Percentiles rank a stretch among this genome's conserved stretches.
These are phyloP conservation scores for Populus nigra DNA, from an alignment of 345 rosid species.

Conservation along the genomic window DNA sequence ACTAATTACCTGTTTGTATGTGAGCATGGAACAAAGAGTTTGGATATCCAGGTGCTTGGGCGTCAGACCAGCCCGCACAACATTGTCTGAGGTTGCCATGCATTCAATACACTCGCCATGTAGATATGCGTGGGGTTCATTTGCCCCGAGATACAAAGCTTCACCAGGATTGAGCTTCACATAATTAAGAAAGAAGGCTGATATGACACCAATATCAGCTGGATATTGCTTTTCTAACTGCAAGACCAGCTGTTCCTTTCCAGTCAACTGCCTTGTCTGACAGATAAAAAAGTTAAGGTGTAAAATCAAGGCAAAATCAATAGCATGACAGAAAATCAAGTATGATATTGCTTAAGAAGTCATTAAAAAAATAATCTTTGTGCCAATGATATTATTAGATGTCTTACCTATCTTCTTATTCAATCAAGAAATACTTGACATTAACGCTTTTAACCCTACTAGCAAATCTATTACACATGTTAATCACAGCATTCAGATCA, in stretches of 20 bases:
- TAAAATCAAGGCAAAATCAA: slow-evolving; percentile 9
- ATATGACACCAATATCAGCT: slow-evolving; percentile 76
- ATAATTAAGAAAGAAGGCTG: slow-evolving; percentile 82
- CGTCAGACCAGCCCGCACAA: slow-evolving; percentile 97
- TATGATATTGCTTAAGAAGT: background rate
- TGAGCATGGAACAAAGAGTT: slow-evolving; percentile 93
- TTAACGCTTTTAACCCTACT: background rate
- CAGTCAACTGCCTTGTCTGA: slow-evolving; percentile 78
- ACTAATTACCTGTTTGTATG: slow-evolving; percentile 74
- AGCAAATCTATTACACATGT: background rate
- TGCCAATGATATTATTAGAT: background rate
- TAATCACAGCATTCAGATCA: background rate
- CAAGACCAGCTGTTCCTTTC: slow-evolving; percentile 81
- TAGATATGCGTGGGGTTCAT: slow-evolving; percentile 93
- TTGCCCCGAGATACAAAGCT: slow-evolving; percentile 92
- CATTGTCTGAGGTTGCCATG: slow-evolving; percentile 99
- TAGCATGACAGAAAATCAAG: background rate
- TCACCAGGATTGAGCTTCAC: slow-evolving; percentile 93
- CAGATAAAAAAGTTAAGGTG: background rate
- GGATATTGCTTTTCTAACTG: slow-evolving; percentile 83
- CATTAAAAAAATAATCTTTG: background rate
- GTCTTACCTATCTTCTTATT: background rate
- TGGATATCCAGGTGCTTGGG: slow-evolving; percentile 79
- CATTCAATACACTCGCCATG: slow-evolving; percentile 88
- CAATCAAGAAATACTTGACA: background rate